Evolutionary conservation across 768 basidiomycete species (phyloP).

Genomic region (Pulveroboletus frians): DNA sequence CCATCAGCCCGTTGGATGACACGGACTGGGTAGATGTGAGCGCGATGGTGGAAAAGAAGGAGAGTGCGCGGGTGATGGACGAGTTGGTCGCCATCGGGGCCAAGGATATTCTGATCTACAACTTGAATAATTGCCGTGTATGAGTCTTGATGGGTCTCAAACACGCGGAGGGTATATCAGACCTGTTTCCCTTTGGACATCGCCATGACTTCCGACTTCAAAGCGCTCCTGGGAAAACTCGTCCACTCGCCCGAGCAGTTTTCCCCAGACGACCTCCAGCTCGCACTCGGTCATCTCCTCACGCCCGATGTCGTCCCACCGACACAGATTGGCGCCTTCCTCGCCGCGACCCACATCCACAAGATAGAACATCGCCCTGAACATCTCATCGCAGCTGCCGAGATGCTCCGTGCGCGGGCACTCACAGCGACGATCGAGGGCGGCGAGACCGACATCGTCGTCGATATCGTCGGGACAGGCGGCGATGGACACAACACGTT

Average conservation of each 20-base stretch:
- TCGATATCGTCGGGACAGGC: slow-evolving; percentile 40
- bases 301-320: slow-evolving; percentile 59
- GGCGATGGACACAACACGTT: slow-evolving; percentile 95
- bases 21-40: slow-evolving; percentile 89
- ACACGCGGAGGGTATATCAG: no score
- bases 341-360: slow-evolving; percentile 79
- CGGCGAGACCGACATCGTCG: slow-evolving; percentile 64
- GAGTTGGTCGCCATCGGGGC: slow-evolving; percentile 76
- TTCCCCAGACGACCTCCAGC: slow-evolving; percentile 64
- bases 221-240: slow-evolving; percentile 68
- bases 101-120: slow-evolving; percentile 86
- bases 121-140: slow-evolving; percentile 91
- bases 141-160: no score
- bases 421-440: slow-evolving; percentile 57
- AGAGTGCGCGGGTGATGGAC: slow-evolving; percentile 84
- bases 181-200: no score
- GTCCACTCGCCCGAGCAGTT: slow-evolving; percentile 80
- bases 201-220: slow-evolving; percentile 55
- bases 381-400: slow-evolving; percentile 73
- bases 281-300: slow-evolving; percentile 71
- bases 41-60: slow-evolving; percentile 85
- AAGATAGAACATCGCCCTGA: slow-evolving; percentile 73
- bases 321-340: slow-evolving; percentile 82
- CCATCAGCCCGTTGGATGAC: slow-evolving; percentile 78
- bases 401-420: slow-evolving; percentile 65